Conservation (phyloP, 495 filamentous ascomycete genomes). For the Pseudevernia furfuracea region DNA sequence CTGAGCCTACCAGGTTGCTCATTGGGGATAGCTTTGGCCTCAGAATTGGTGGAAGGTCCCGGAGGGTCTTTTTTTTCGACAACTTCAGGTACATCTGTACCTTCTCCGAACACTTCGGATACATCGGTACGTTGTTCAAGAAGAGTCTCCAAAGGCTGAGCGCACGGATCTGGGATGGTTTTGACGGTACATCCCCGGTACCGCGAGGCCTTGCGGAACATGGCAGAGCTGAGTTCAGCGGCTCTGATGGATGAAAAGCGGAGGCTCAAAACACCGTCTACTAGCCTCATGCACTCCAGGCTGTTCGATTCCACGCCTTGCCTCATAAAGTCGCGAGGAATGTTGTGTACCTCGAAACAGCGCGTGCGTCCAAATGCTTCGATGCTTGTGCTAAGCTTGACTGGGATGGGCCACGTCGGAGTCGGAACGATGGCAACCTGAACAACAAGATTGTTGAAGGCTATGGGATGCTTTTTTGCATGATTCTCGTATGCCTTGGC, state of each 20-base stretch:
- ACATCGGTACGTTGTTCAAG: not conserved
- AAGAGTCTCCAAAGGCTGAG: constrained; percentile 10
- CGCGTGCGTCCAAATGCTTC: constrained; percentile 13
- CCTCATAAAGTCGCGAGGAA: constrained; percentile 6
- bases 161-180: constrained; percentile 19
- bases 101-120: too few species aligned
- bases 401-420: constrained; percentile 21
- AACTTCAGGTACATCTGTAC: too few species aligned
- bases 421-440: constrained; percentile 10
- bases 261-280: constrained; percentile 11
- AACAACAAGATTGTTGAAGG: not conserved
- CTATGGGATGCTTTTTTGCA: constrained; percentile 3
- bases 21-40: not conserved
- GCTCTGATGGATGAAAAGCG: constrained; percentile 14
- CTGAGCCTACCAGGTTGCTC: not conserved
- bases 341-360: constrained; percentile 15
- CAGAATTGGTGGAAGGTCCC: not conserved
- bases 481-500: constrained; percentile 12
- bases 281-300: constrained; percentile 1
- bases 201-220: not conserved
- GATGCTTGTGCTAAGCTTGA: not conserved
- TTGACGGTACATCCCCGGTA: constrained; percentile 10
- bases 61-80: not conserved
- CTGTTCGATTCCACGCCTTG: not conserved
- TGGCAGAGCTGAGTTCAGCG: constrained; percentile 5